These are phyloP conservation scores for Exophiala dermatitidis DNA, from an alignment of 2,329 filamentous ascomycete genomes.

Conservation along the genomic window DNA sequence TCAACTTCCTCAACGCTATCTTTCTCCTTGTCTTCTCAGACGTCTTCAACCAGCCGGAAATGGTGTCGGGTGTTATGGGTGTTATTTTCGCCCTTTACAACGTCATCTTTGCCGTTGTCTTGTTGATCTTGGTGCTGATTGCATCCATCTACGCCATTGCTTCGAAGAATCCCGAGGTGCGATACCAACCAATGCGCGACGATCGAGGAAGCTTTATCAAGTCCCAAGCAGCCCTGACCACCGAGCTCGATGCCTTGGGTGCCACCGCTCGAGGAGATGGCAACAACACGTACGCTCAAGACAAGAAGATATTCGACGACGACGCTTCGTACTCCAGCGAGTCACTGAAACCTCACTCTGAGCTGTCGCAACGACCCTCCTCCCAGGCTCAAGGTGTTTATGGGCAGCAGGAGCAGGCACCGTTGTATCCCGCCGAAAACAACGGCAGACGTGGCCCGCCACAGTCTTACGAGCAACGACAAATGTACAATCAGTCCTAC, in stretches of 20 bases:
- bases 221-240: conserved; percentile 77
- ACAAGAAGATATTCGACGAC: conserved; percentile 57
- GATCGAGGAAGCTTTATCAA: conserved; percentile 97
- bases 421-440: conserved; percentile 40
- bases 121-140: conserved; percentile 74
- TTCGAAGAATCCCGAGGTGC: conserved; percentile 87
- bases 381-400: conserved; percentile 3
- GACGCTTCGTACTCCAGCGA: conserved; percentile 44
- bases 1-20: conserved; percentile 87
- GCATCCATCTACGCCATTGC: conserved; percentile 72
- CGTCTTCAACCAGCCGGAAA: conserved; percentile 73
- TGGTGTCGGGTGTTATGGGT: conserved; percentile 82
- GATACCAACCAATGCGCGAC: conserved; percentile 94
- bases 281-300: conserved; percentile 53
- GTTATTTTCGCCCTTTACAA: conserved; percentile 86
- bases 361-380: conserved; percentile 12
- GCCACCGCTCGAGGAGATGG: conserved; percentile 77
- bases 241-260: conserved; percentile 82
- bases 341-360: conserved; percentile 27
- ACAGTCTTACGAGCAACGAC: conserved; percentile 17
- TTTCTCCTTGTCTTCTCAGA: conserved; percentile 84
- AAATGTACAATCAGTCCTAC: conserved; percentile 27
- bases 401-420: conserved; percentile 8
- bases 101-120: conserved; percentile 70
- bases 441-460: conserved; percentile 36